Evolutionary conservation across 192 early-diverging fungal genomes (phyloP), one percentile per base, ranked within the genome.

Genomic region (Gorgonomyces haynaldii): DNA sequence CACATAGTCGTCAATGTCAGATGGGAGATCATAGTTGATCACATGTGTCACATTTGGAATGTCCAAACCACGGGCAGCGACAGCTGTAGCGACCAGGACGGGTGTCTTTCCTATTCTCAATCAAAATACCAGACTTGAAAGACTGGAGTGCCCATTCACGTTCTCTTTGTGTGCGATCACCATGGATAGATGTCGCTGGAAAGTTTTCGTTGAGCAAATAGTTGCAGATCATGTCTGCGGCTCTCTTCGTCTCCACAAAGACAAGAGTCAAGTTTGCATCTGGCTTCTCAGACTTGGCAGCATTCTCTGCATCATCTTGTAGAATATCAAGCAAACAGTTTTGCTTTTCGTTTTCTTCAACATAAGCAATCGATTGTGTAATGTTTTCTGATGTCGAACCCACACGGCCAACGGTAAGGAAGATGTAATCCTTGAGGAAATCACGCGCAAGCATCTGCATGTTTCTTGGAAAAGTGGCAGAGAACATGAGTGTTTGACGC

Each of bases 241-340:
- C 81, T 38, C 88, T 77, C 72, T 94, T 98, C 48, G 94, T 98
- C 65, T 94, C 91, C 12, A 93, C 91, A 72, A 98, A 98, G 40
- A 98, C 89, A 27, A 98, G 68, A 6, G 94, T 96, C 55, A 92
- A 61, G 23, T 70, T 37, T 70, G 66, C 42, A 58, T 65, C 29
- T 62, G 69, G 6, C 77, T 72, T 15, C 64, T 65, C 25, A 84
- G 64, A 26, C 6, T 52, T 46, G 21, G 30, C 36, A 15, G 57
- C 58, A 9, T 53, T 52, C 4, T 61, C 43, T 12, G 45, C 43
- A 52, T 75, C 73, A 40, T 37, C 27, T 37, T 64, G 57, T 15
- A 77, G 61, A 16, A 96, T 80, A 61, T 96, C 91, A 21, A 96
- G 69, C 21, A 94, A 74, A 26, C 86, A 70, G 13, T 82, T 86